Conservation (phyloP, 768 basidiomycete species). For the Ramaria sp. region DNA sequence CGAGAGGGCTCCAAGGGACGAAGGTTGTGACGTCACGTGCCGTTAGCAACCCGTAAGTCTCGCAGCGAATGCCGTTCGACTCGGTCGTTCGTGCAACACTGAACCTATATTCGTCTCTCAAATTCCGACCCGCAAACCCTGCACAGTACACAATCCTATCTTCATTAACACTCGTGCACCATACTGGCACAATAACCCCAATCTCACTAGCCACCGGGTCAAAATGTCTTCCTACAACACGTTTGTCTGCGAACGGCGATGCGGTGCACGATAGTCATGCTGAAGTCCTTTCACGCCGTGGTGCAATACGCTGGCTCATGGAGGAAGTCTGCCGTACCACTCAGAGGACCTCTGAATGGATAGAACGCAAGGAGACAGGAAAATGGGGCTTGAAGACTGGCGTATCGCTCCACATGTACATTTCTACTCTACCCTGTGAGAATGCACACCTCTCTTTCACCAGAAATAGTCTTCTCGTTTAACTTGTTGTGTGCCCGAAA, state of each 20-base stretch:
- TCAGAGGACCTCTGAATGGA: slow-evolving; percentile 31
- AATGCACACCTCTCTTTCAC: slow-evolving; percentile 19
- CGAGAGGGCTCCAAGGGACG: background rate
- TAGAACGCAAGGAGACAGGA: slow-evolving; percentile 21
- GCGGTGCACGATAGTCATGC: slow-evolving; percentile 85
- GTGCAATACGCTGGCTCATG: slow-evolving; percentile 68
- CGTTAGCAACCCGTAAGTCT: background rate
- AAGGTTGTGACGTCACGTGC: background rate
- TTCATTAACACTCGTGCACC: slow-evolving; percentile 32
- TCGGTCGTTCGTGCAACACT: slow-evolving; percentile 29
- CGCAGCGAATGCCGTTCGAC: slow-evolving; percentile 13
- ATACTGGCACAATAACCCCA: background rate
- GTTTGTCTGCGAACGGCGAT: slow-evolving; percentile 61
- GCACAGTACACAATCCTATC: slow-evolving; percentile 56
- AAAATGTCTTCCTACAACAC: slow-evolving; percentile 64
- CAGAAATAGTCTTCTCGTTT: background rate
- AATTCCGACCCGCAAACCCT: slow-evolving; percentile 37
- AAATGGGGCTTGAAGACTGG: slow-evolving; percentile 35
- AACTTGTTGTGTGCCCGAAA: background rate
- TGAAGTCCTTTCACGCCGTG: slow-evolving; percentile 80
- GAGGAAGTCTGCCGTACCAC: slow-evolving; percentile 44
- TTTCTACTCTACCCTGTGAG: slow-evolving; percentile 59
- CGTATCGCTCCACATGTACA: slow-evolving; percentile 55
- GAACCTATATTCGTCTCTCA: slow-evolving; percentile 32
- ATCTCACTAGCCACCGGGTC: slow-evolving; percentile 75